Conservation (phyloP, 768 basidiomycete species). For the Leccinum imitatum region DNA sequence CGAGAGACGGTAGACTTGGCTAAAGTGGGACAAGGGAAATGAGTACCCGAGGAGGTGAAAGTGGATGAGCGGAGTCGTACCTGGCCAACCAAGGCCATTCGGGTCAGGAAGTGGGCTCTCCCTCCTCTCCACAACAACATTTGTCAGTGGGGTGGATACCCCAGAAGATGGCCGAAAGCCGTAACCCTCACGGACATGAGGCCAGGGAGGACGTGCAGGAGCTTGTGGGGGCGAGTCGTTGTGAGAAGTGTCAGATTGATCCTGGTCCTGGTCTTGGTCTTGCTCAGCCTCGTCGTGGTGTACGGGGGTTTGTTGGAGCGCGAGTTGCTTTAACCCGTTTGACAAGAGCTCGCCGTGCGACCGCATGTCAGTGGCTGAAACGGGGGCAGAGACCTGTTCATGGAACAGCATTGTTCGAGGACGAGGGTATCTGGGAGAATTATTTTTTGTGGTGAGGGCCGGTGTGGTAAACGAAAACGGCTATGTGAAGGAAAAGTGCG, state of each 20-base stretch:
- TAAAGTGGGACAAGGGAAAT: conserved; percentile 28
- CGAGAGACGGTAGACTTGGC: conserved; percentile 90
- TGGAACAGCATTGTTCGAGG: not conserved
- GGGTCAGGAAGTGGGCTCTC: conserved; percentile 44
- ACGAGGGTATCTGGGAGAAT: not conserved
- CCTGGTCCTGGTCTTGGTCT: conserved; percentile 1
- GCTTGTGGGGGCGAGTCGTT: conserved; percentile 17
- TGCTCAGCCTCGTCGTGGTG: conserved; percentile 5
- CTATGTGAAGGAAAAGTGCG: conserved; percentile 20
- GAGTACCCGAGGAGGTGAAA: conserved; percentile 11
- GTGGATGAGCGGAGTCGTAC: conserved; percentile 39
- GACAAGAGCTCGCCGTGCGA: conserved; percentile 44
- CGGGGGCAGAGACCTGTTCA: not conserved
- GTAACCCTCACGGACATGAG: conserved; percentile 69
- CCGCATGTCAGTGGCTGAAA: conserved; percentile 18
- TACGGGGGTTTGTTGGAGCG: conserved; percentile 27
- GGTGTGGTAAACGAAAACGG: conserved; percentile 15
- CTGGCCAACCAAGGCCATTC: conserved; percentile 93
- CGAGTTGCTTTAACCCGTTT: conserved; percentile 47
- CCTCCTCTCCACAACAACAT: conserved; percentile 22
- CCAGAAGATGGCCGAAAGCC: conserved; percentile 78
- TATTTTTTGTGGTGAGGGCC: not conserved
- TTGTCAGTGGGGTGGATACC: conserved; percentile 55
- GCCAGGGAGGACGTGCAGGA: conserved; percentile 21
- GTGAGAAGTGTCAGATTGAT: conserved; percentile 1